Evolutionary conservation across 108 stramenopile species (phyloP), one percentile per base, ranked within the genome.

Genomic region (Licmophora abbreviata): DNA sequence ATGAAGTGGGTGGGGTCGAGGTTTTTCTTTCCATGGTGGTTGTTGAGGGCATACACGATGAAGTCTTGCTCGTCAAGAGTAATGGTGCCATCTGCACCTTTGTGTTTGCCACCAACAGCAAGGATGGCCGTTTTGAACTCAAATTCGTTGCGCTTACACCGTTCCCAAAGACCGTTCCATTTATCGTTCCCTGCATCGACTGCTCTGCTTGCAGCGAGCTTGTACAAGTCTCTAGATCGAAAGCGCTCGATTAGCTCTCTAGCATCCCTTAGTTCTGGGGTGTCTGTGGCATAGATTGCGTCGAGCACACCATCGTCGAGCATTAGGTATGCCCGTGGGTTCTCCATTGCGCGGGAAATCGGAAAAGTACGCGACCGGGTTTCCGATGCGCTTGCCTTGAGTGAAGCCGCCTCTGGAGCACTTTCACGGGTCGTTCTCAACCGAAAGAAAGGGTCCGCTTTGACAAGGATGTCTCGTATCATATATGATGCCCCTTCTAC

Each of bases 381-480:
- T 52, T 51, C 31, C 0, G n/a, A n/a, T n/a, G n/a, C n/a, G n/a
- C n/a, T n/a, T n/a, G 42, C 24, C 24, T 5, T 23, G n/a, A 17
- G 15, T 12, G 23, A 36, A 17, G 23, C 20, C 0, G 36, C 10
- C 28, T 27, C 17, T 32, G 34, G 24, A 24, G 24, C 15, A 42
- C 34, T 47, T 31, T 31, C 52, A 35, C 21, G 36, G 6, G n/a
- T 18, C 56, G 30, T 45, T 8, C 63, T 60, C 2, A 84, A 21
- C 25, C 54, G 58, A 23, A 75, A 73, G 55, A 65, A 73, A 15
- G 81, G 81, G 58, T 92, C 91, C 0, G 91, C 91, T 18, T 73
- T 51, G 11, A 68, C 40, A 9, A 93, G 66, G 41, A 83, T 83
- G 48, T 88, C 87, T 35, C 63, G 61, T 29, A 93, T 57, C 88